Conservation (phyloP, 192 early-diverging fungal species). For the Coemansia umbellata region DNA sequence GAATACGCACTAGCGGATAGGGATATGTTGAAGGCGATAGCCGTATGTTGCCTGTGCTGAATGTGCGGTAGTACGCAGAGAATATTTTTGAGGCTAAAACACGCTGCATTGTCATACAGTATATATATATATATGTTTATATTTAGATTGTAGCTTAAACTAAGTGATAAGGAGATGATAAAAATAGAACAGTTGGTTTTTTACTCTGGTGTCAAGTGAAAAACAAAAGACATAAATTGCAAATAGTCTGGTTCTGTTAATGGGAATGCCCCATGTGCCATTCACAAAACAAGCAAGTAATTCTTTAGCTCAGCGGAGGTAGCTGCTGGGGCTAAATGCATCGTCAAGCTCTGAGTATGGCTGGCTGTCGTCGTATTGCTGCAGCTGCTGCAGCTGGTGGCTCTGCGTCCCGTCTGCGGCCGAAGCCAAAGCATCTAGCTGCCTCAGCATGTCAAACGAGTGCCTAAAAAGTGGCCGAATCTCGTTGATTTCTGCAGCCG, state of each 20-base stretch:
- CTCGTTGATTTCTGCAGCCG: slow-evolving; percentile 86
- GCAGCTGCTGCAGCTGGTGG: not conserved
- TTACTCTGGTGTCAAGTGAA: too few species aligned
- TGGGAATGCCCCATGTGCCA: too few species aligned
- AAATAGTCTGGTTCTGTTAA: too few species aligned
- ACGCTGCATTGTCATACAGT: not conserved
- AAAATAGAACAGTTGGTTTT: not conserved
- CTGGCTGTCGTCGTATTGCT: slow-evolving; percentile 9
- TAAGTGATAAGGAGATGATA: too few species aligned
- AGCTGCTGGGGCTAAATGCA: too few species aligned
- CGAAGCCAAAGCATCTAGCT: slow-evolving; percentile 27
- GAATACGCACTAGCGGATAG: slow-evolving; percentile 18
- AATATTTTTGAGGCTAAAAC: not conserved
- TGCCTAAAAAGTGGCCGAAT: slow-evolving; percentile 86
- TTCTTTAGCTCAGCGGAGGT: too few species aligned
- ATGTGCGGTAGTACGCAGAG: not conserved
- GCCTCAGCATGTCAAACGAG: slow-evolving; percentile 64
- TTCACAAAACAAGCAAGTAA: too few species aligned
- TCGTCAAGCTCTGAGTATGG: slow-evolving; percentile 24
- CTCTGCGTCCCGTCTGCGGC: slow-evolving; percentile 8
- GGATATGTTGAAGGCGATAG: slow-evolving; percentile 17
- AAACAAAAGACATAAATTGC: too few species aligned
- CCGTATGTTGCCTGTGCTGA: not conserved
- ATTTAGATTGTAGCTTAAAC: too few species aligned
- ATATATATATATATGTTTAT: too few species aligned